Conservation (phyloP, 2,329 filamentous ascomycete species). For the Diaporthe citriasiana region DNA sequence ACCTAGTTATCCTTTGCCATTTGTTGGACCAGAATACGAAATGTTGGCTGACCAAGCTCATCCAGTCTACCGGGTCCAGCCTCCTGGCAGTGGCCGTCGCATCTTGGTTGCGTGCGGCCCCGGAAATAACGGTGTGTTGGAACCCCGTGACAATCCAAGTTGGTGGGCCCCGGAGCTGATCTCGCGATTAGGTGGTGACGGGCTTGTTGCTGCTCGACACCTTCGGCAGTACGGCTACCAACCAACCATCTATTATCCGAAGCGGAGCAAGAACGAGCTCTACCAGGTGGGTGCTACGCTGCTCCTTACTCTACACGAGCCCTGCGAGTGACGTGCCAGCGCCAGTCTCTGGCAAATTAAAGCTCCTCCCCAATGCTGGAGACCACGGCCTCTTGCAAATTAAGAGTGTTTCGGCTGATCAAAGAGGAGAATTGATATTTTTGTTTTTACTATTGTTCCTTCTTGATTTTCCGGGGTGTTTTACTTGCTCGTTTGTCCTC, state of each 20-base stretch:
- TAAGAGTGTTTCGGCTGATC: not conserved
- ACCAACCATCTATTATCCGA: conserved; percentile 92
- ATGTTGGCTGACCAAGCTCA: not conserved
- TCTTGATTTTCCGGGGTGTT: conserved; percentile 38
- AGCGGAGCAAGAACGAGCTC: conserved; percentile 89
- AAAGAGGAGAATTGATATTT: not conserved
- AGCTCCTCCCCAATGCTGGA: not conserved
- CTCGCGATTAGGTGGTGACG: conserved; percentile 82
- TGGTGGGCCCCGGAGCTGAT: conserved; percentile 32
- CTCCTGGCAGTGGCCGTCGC: conserved; percentile 76
- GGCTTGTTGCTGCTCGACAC: conserved; percentile 93
- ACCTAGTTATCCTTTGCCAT: conserved; percentile 45
- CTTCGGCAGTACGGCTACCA: conserved; percentile 92
- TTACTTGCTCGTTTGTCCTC: conserved; percentile 41
- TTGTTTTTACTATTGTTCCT: conserved; percentile 23
- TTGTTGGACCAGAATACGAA: not conserved
- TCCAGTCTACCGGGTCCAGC: conserved; percentile 88
- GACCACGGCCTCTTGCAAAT: not conserved
- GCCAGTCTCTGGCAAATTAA: not conserved
- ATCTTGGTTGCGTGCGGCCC: conserved; percentile 94
- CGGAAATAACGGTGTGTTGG: conserved; percentile 73
- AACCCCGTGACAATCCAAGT: not conserved
- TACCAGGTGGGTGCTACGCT: conserved; percentile 75
- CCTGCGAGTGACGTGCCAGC: not conserved
- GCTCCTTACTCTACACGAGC: not conserved